These are phyloP conservation scores for Ganoderma meredithae DNA, from an alignment of 1,284 basidiomycete genomes.

Conservation along the genomic window DNA sequence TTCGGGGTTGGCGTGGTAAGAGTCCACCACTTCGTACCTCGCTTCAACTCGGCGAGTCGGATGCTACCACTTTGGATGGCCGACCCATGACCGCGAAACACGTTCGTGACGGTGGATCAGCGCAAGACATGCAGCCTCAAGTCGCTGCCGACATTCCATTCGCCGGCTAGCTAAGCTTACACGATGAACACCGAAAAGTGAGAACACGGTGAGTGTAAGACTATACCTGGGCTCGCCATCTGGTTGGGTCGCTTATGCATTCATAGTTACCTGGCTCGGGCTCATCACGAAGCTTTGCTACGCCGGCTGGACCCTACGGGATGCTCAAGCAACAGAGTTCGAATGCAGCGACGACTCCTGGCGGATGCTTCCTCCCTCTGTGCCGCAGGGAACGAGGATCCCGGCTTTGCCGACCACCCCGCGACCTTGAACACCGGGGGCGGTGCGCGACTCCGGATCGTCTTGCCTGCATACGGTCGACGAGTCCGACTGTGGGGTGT, in stretches of 20 bases:
- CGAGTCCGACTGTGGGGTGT: neutral
- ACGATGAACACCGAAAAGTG: neutral
- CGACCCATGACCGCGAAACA: neutral
- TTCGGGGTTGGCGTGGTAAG: conserved; percentile 24
- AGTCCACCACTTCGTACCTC: neutral
- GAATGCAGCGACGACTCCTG: neutral
- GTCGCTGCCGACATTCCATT: neutral
- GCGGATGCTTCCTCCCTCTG: neutral
- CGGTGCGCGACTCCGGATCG: neutral
- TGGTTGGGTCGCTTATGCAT: neutral
- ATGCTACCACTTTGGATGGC: neutral
- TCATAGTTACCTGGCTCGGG: neutral
- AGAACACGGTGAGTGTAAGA: neutral
- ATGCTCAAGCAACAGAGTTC: neutral
- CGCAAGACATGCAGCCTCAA: neutral
- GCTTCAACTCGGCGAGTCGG: neutral
- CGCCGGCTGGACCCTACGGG: neutral
- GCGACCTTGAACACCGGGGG: conserved; percentile 5
- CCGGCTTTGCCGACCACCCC: neutral
- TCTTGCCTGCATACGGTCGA: neutral
- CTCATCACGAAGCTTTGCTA: neutral
- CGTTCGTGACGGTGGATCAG: neutral
- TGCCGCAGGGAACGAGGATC: neutral
- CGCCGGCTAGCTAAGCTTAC: neutral
- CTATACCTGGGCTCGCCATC: neutral